Evolutionary conservation across 352 stramenopile genomes (phyloP).

Genomic region (Phytophthora constricta): DNA sequence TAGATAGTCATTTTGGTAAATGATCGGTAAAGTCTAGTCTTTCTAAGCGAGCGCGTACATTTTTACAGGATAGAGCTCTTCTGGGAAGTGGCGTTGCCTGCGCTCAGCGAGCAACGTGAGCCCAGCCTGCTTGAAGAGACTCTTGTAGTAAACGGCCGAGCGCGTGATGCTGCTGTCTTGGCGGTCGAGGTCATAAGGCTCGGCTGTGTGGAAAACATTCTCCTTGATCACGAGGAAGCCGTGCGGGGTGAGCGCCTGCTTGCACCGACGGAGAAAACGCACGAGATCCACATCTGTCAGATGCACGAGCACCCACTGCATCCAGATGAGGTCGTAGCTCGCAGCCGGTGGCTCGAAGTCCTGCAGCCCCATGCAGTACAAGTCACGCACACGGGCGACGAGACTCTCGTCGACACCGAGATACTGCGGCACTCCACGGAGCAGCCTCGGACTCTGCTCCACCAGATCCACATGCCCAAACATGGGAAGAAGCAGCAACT

Average conservation of each 20-base stretch:
- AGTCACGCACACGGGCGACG: constrained; percentile 61
- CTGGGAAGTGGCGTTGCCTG: constrained; percentile 93
- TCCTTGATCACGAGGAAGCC: constrained; percentile 90
- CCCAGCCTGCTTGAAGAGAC: constrained; percentile 92
- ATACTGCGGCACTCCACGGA: constrained; percentile 91
- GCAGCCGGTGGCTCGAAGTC: constrained; percentile 76
- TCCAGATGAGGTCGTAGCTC: constrained; percentile 96
- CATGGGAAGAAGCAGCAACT: constrained; percentile 91
- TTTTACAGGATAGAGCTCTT: constrained; percentile 95
- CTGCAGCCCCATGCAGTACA: constrained; percentile 93
- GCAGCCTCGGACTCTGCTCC: constrained; percentile 93
- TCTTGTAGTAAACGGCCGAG: constrained; percentile 90
- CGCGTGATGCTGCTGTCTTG: constrained; percentile 95
- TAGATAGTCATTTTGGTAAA: too few relatives aligned
- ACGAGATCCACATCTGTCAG: constrained; percentile 96
- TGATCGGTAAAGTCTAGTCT: constrained; percentile 1
- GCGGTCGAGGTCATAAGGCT: constrained; percentile 92
- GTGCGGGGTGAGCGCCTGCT: constrained; percentile 56
- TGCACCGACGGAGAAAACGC: constrained; percentile 91
- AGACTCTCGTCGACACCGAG: constrained; percentile 58
- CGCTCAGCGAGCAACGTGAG: constrained; percentile 85
- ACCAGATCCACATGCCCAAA: constrained; percentile 93
- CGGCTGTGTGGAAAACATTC: constrained; percentile 82
- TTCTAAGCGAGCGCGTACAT: constrained; percentile 91
- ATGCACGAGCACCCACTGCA: constrained; percentile 97